These are phyloP conservation scores for Malassezia equina DNA, from an alignment of 1,284 basidiomycete genomes.

Conservation along the genomic window DNA sequence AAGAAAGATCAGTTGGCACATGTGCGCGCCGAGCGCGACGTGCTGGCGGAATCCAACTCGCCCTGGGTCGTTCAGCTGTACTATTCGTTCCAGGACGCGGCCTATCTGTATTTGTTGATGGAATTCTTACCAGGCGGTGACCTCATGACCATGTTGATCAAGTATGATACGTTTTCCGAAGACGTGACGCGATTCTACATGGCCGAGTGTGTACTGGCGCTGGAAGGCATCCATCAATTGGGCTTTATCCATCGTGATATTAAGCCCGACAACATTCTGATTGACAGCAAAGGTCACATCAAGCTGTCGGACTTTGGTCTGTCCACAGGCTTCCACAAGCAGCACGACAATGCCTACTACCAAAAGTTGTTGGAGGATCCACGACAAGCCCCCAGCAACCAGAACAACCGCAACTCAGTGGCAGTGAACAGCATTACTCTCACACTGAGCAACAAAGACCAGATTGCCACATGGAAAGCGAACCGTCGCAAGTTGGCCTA, in stretches of 20 bases:
- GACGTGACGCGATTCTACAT: conserved; percentile 99
- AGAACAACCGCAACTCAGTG: conserved; percentile 42
- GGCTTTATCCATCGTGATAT: conserved; percentile 97
- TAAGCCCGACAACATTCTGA: conserved; percentile 94
- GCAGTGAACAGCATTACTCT: conserved; percentile 48
- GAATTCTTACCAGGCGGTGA: conserved; percentile 97
- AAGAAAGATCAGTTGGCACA: conserved; percentile 97
- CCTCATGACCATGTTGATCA: conserved; percentile 98
- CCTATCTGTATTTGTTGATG: conserved; percentile 96
- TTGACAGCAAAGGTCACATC: conserved; percentile 82
- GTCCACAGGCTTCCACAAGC: conserved; percentile 88
- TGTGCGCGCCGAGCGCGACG: conserved; percentile 94
- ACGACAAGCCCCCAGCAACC: conserved; percentile 21
- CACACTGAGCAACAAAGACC: conserved; percentile 43
- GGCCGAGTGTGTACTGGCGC: conserved; percentile 93
- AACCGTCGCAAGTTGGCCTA: conserved; percentile 93
- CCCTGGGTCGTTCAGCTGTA: conserved; percentile 96
- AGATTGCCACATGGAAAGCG: conserved; percentile 81
- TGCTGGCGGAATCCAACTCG: conserved; percentile 92
- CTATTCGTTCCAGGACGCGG: conserved; percentile 95
- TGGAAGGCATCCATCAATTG: conserved; percentile 93
- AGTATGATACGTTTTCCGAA: conserved; percentile 97
- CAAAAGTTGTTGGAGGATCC: conserved; percentile 70
- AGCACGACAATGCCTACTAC: conserved; percentile 87
- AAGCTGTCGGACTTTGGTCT: conserved; percentile 94